A percentile compares a stretch with the other conserved stretches of the same genome.
phyloP scores from a whole-genome alignment of 345 rosid genomes.

The Boechera divaricarpa region DNA sequence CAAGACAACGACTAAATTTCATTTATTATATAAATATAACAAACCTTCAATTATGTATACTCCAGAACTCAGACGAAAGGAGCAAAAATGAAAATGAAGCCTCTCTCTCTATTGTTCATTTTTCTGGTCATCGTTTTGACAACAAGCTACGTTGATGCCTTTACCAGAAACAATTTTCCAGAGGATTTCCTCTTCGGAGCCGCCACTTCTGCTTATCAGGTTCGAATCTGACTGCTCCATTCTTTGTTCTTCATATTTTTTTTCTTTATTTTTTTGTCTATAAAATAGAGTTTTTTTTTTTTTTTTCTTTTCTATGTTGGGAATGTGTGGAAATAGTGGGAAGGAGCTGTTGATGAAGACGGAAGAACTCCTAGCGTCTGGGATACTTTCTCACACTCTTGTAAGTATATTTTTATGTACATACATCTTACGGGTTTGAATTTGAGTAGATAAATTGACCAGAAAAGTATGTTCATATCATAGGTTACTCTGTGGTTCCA shows the following conservation, averaged over 20 bases:
- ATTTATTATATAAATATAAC: too few species aligned
- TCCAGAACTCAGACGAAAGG: neutral
- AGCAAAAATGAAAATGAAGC: conserved; percentile 11
- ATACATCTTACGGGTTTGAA: neutral
- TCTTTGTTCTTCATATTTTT: neutral
- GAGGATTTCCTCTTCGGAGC: conserved; percentile 66
- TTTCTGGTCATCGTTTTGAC: conserved; percentile 6
- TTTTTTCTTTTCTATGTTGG: neutral
- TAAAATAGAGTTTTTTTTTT: neutral
- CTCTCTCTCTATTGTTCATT: neutral
- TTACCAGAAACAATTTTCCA: neutral
- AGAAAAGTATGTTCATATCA: neutral
- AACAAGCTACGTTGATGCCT: neutral
- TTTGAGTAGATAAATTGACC: neutral
- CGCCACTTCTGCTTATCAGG: conserved; percentile 66
- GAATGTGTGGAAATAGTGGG: conserved; percentile 40
- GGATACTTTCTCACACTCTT: conserved; percentile 60
- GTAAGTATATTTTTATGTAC: conserved; percentile 34
- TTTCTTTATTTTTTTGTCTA: neutral
- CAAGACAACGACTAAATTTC: neutral
- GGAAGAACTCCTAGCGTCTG: conserved; percentile 71
- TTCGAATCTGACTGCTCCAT: conserved; percentile 21
- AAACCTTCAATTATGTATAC: neutral
- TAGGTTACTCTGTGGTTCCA: neutral
- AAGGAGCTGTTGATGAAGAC: conserved; percentile 70